Evolutionary conservation across 2,329 filamentous ascomycete species (phyloP), one percentile per base, ranked within the genome.

Genomic region (Colletotrichum coccodes): DNA sequence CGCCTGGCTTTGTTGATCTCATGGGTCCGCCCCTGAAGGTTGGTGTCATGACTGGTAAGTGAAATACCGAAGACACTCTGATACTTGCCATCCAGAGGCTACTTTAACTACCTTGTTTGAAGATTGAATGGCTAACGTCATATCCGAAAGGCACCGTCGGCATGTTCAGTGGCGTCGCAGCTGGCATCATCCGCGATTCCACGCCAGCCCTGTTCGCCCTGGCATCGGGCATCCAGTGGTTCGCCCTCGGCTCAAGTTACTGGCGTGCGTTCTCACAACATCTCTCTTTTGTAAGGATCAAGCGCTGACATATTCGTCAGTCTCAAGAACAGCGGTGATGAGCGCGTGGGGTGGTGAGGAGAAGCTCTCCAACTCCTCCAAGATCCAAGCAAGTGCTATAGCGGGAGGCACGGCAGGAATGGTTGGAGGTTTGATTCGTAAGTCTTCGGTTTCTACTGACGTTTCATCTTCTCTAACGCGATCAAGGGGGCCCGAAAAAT

Each of bases 181-280:
- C 87, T 40, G 94, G 94, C 32, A 91, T 97, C 53, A 79, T 95
- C 54, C 87, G 90, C 66, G 91, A 91, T 21, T 85, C 84, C 26
- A 88, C 87, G 16, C 91, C 93, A 4, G 85, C 89, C 3, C 80
- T 95, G 7, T 95, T 94, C 80, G 91, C 93, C 0, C 73, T 91
- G 14, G 86, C 91, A 42, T 90, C 91, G 26, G 92, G 93, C 21
- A 83, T 93, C 46, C 94, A 97, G 81, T 97, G 93, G 89, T 94
- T 94, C 79, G 86, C 89, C 47, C 86, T 97, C 44, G 94, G 94
- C 40, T 89, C 87, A 53, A 92, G 89, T 18, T 98, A 91, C 77
- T 95, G 91, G 86, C 91, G 92, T 90, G 83, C 75, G 88, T 80
- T 47, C 1, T 28, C 18, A 26, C 1, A 21, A 23, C 38, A 40